Conservation (phyloP, 2,329 filamentous ascomycete species). For the Periglandula ipomoeae region DNA sequence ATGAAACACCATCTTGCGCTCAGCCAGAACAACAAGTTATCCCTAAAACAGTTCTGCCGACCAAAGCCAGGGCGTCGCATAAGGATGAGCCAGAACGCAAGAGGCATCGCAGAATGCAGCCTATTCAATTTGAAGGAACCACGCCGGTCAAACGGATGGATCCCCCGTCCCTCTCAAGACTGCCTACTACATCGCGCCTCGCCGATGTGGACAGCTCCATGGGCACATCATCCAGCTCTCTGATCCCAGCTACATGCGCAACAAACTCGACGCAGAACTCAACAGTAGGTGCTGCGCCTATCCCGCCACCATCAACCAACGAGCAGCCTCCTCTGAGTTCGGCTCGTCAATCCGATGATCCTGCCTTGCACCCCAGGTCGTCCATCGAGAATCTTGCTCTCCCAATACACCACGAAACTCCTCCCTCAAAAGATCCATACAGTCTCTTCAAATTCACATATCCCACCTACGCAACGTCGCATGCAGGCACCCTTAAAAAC, state of each 20-base stretch:
- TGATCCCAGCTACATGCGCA: conserved; percentile 17
- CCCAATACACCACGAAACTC: not conserved
- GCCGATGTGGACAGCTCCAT: conserved; percentile 16
- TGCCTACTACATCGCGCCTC: conserved; percentile 14
- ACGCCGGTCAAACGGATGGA: conserved; percentile 4
- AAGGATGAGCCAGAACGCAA: conserved; percentile 1
- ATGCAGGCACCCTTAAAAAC: conserved; percentile 25
- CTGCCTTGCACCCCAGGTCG: not conserved
- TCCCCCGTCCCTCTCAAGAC: conserved; percentile 7
- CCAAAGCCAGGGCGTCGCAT: not conserved
- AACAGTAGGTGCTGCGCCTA: not conserved
- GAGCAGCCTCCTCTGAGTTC: not conserved
- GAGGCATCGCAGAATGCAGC: conserved; percentile 17
- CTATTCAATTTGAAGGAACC: conserved; percentile 13
- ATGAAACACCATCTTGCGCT: conserved; percentile 24
- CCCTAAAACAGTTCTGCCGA: conserved; percentile 11
- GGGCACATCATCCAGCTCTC: conserved; percentile 19
- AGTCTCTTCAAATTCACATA: conserved; percentile 33
- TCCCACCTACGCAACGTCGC: conserved; percentile 31
- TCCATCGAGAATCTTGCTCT: not conserved
- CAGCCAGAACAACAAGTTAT: conserved; percentile 18
- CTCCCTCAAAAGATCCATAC: conserved; percentile 14
- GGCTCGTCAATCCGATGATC: not conserved
- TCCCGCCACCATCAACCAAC: not conserved
- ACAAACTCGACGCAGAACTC: conserved; percentile 3